Base-by-base conservation (phyloP, 192 early-diverging fungal species). In the Geranomyces michiganensis region DNA sequence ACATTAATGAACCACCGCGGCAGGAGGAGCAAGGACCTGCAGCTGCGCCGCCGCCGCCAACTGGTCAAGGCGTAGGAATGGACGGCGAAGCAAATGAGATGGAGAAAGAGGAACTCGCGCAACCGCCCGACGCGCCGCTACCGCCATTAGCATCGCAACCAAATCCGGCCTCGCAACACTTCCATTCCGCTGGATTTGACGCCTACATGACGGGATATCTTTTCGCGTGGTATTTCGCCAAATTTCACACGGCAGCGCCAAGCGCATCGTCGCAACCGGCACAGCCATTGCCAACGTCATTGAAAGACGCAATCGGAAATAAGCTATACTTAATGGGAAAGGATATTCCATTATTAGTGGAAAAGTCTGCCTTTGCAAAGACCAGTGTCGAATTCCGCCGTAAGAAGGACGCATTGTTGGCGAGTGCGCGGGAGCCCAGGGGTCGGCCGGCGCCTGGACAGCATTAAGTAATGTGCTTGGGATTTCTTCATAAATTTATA, bases 131-230 rank as follows among this genome's bases (percentile, higher is more conserved):
- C 31, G 62, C 32, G 22, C 13, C 70, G 9, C 56, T 77, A 21
- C 36, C 36, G 10, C 36, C 24, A 31, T 32, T 32, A 60, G 58
- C 6, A 60, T 7, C 19, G 22, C 58, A 5, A 19, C 22, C 24
- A 49, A 69, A 72, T n/a, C 58, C 29, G 9, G 56, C 56, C 78
- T 87, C 47, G 71, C 87, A 41, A 78, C 87, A 81, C 41, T 92
- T 91, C 65, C 96, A 98, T 72, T 92, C 92, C 0, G 95, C 96
- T 1, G 90, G 91, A 67, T 96, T 92, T 82, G 96, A 99, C 72
- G 91, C 96, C 4, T 99, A 87, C 79, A 99, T 99, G 96, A 99
- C 96, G 0, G 96, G 93, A 1, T 97, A 83, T 32, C 84, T 95
- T 26, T 94, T 92, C 71, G 87, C 87, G 56, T 86, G 87, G 36